Conservation (phyloP, 768 basidiomycete species). For the Erythrobasidium yunnanense region DNA sequence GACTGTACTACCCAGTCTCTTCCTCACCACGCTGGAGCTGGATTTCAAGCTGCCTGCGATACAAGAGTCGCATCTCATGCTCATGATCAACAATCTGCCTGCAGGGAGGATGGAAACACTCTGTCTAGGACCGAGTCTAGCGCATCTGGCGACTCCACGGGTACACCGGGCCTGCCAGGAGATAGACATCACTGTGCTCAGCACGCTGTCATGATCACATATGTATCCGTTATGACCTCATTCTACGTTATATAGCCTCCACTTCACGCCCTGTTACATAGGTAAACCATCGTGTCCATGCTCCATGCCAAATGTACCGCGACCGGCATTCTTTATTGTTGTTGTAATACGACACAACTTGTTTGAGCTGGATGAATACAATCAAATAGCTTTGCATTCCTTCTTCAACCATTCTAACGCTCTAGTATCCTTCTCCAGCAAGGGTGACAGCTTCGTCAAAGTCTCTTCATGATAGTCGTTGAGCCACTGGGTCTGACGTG, state of each 20-base stretch:
- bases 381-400: constrained; percentile 26
- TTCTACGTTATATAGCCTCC: not conserved
- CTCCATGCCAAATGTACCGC: not conserved
- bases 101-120: constrained; percentile 19
- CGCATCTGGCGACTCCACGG: not conserved
- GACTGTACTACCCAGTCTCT: constrained; percentile 10
- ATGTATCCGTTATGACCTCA: not conserved
- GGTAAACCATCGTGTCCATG: not conserved
- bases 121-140: constrained; percentile 2
- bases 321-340: not conserved
- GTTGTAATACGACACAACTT: not conserved
- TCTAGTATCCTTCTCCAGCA: constrained; percentile 49
- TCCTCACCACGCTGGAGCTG: constrained; percentile 6
- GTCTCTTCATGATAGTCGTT: constrained; percentile 72
- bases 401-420: constrained; percentile 40
- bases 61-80: not conserved
- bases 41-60: constrained; percentile 2
- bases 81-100: constrained; percentile 1
- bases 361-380: not conserved
- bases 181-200: not conserved
- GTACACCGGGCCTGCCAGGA: constrained; percentile 17
- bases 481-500: constrained; percentile 67
- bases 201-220: not conserved
- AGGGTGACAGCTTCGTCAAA: constrained; percentile 59
- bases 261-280: not conserved